A percentile compares a stretch with the other conserved stretches of the same genome.
Evolutionary conservation across 108 stramenopile genomes (phyloP).

Genomic region (Skeletonema potamos): DNA sequence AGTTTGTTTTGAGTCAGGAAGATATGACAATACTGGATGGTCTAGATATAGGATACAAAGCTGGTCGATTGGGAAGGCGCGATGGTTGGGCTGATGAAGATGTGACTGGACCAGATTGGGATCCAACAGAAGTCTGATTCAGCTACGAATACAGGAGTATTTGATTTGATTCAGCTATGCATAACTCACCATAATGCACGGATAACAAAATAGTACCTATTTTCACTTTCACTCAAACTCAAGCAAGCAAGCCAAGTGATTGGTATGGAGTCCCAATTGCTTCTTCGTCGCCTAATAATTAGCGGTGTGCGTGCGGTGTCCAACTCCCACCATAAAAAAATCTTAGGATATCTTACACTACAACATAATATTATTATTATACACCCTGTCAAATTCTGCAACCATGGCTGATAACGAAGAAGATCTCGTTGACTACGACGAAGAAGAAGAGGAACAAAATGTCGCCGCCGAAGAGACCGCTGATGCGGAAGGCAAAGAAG

Average conservation of each 20-base stretch:
- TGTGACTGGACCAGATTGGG: slow-evolving; percentile 64
- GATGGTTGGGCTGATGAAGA: slow-evolving; percentile 81
- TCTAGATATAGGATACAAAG: slow-evolving; percentile 54
- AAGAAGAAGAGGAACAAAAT: slow-evolving; percentile 81
- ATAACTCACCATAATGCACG: too few species aligned
- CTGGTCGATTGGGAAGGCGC: slow-evolving; percentile 66
- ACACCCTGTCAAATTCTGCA: slow-evolving; percentile 1
- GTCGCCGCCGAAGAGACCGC: slow-evolving; percentile 63
- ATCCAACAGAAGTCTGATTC: slow-evolving; percentile 47
- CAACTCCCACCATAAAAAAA: background rate
- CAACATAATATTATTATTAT: too few species aligned
- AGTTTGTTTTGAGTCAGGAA: slow-evolving; percentile 43
- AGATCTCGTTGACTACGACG: slow-evolving; percentile 90
- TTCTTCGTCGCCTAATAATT: too few species aligned
- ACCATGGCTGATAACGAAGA: slow-evolving; percentile 84
- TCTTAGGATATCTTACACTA: background rate
- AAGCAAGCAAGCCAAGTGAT: too few species aligned
- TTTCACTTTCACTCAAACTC: too few species aligned
- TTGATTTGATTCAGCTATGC: background rate
- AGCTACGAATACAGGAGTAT: too few species aligned
- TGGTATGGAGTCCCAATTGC: too few species aligned
- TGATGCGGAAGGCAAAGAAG: slow-evolving; percentile 66
- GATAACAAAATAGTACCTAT: background rate
- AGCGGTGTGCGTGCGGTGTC: too few species aligned
- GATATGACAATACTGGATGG: slow-evolving; percentile 67